Evolutionary conservation across 1,284 basidiomycete genomes (phyloP), one percentile per base, ranked within the genome.

Genomic region (Boletus mariae): DNA sequence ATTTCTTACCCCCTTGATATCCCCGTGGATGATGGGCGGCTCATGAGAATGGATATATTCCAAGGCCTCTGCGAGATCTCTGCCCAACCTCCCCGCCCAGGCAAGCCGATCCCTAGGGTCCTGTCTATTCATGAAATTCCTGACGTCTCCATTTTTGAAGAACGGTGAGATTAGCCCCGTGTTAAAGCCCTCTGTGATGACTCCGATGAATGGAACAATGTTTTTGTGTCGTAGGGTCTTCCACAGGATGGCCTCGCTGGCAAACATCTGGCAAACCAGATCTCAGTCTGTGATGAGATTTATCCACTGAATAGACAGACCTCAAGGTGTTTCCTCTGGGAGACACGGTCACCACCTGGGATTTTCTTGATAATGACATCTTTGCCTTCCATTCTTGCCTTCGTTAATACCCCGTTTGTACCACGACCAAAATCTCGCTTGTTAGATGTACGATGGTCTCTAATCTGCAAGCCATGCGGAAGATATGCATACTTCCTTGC

Each of bases 131-230:
- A 76, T 55, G 57, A 64, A 66, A 4, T 55, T 29, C 13, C 52
- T 57, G 31, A 76, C 54, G 49, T 70, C 67, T 5, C 75, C 73
- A 43, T 69, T 65, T 29, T 59, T 60, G 63, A 71, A 71, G 61
- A 69, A 75, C 3, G 66, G 68, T 11, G 71, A 73, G 34, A 76
- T 67, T 3, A 77, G 58, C 41, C 68, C 66, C n/a, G 70, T 51
- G 31, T 45, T n/a, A 17, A 37, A 29, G 8, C 41, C 43, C 35
- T 67, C 45, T 20, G 17, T 13, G 35, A 69, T 9, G 29, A 68
- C 41, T 1, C 67, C 69, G 2, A 56, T 15, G 45, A 71, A 67
- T 11, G 60, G 62, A 26, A 67, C 54, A 10, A 67, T 65, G 23
- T 70, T 68, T 15, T 54, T 41, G 52, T 66, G 68, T 44, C 25